Evolutionary conservation across 352 stramenopile genomes (phyloP).

Genomic region (Pythium coloratum): DNA sequence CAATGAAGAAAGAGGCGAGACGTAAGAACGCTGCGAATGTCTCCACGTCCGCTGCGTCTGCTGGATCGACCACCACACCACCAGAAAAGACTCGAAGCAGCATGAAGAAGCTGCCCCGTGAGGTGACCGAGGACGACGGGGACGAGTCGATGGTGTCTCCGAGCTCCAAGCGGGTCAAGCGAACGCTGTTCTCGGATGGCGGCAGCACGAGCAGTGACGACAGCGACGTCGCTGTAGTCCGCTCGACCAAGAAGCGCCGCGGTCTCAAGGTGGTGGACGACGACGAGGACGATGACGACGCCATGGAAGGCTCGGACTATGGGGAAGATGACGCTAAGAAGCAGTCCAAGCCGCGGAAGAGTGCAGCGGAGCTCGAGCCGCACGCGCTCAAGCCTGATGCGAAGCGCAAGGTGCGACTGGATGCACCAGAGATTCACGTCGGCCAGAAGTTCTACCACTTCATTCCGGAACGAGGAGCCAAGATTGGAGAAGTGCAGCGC

Average conservation of each 20-base stretch:
- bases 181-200: conserved; percentile 62
- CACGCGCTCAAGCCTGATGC: conserved; percentile 49
- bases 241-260: conserved; percentile 10
- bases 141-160: conserved; percentile 20
- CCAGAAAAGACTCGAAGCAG: conserved; percentile 49
- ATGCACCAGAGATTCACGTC: conserved; percentile 48
- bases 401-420: conserved; percentile 48
- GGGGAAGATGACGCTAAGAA: conserved; percentile 18
- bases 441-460: conserved; percentile 81
- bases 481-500: conserved; percentile 69
- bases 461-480: conserved; percentile 53
- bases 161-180: conserved; percentile 49
- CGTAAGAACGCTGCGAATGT: not conserved
- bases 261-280: conserved; percentile 12
- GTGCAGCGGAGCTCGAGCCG: conserved; percentile 38
- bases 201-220: conserved; percentile 59
- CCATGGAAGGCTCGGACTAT: not conserved
- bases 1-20: conserved; percentile 23
- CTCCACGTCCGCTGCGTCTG: not conserved
- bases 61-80: conserved; percentile 39
- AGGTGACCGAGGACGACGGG: conserved; percentile 4
- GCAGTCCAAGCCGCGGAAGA: conserved; percentile 11
- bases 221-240: conserved; percentile 32
- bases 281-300: conserved; percentile 16
- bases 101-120: conserved; percentile 39